Evolutionary conservation across 2,329 filamentous ascomycete species (phyloP).

Genomic region (Chaetomium olivaceum): DNA sequence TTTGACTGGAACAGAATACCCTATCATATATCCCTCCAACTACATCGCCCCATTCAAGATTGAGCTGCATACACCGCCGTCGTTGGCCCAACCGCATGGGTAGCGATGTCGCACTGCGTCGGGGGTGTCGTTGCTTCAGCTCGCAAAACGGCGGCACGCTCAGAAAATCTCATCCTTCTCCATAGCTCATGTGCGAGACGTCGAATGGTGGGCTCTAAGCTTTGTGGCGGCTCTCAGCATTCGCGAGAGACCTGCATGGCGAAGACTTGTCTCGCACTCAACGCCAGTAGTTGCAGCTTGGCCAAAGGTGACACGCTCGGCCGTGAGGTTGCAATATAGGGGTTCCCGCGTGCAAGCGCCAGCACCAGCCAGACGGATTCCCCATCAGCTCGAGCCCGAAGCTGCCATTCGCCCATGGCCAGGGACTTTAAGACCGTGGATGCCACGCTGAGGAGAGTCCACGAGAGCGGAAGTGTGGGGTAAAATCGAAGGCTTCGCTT

Average conservation of each 20-base stretch:
- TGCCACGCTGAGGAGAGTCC: slow-evolving; percentile 27
- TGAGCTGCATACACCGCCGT: slow-evolving; percentile 13
- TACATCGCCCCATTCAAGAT: slow-evolving; percentile 9
- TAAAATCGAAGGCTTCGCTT: slow-evolving; percentile 24
- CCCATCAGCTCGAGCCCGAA: not conserved
- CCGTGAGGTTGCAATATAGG: slow-evolving; percentile 33
- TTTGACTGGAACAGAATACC: not conserved
- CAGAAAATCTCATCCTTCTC: not conserved
- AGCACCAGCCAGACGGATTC: slow-evolving; percentile 27
- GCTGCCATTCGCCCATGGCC: slow-evolving; percentile 22
- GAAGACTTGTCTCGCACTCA: not conserved
- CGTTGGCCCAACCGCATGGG: slow-evolving; percentile 19
- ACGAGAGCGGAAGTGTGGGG: slow-evolving; percentile 30
- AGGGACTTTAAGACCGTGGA: slow-evolving; percentile 23
- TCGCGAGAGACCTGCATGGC: slow-evolving; percentile 5
- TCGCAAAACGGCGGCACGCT: not conserved
- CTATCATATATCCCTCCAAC: not conserved
- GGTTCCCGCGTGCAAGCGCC: slow-evolving; percentile 21
- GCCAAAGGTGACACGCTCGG: slow-evolving; percentile 23
- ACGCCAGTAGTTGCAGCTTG: not conserved
- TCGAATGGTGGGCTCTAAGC: slow-evolving; percentile 11
- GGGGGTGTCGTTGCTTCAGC: not conserved
- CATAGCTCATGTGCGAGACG: not conserved
- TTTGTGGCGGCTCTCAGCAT: slow-evolving; percentile 24
- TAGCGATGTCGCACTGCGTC: slow-evolving; percentile 11